Percentiles rank a stretch among this genome's conserved stretches.
These are phyloP conservation scores for Spiromastix sp. DNA, from an alignment of 2,329 filamentous ascomycete species.

Conservation along the genomic window DNA sequence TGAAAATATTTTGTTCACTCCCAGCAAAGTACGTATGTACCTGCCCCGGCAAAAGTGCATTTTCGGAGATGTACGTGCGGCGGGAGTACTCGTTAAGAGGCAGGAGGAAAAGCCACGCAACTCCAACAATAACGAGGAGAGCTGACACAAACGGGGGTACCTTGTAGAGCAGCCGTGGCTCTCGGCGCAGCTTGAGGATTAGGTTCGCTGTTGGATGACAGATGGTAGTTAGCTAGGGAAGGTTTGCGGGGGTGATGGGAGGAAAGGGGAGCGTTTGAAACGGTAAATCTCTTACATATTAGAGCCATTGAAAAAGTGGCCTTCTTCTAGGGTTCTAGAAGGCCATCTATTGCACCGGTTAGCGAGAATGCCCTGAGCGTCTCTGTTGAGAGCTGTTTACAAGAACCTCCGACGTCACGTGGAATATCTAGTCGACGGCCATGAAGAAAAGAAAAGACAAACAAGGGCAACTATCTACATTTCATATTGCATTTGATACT, in stretches of 20 bases:
- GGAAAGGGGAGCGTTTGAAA: neutral
- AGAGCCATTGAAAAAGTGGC: conserved; percentile 26
- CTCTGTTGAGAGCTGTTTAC: too few relatives aligned
- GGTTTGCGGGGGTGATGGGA: neutral
- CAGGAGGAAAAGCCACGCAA: conserved; percentile 81
- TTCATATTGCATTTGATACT: too few relatives aligned
- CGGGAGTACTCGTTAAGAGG: conserved; percentile 86
- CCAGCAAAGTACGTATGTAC: conserved; percentile 97
- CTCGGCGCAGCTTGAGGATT: conserved; percentile 53
- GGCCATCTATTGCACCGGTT: conserved; percentile 7
- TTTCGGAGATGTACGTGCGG: conserved; percentile 92
- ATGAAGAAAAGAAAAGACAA: too few relatives aligned
- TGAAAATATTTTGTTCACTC: conserved; percentile 89
- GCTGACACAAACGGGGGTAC: conserved; percentile 80
- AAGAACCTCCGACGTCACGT: too few relatives aligned
- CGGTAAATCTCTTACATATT: conserved; percentile 25
- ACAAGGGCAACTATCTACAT: too few relatives aligned
- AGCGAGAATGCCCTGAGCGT: too few relatives aligned
- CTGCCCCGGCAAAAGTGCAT: conserved; percentile 87
- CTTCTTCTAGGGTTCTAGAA: conserved; percentile 51
- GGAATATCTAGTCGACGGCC: too few relatives aligned
- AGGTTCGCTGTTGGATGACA: conserved; percentile 19
- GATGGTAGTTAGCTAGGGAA: neutral
- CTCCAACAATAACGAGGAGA: conserved; percentile 71
- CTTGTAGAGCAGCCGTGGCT: conserved; percentile 61